Base-by-base conservation (phyloP, 257 asterid species). In the Buddleja alternifolia region DNA sequence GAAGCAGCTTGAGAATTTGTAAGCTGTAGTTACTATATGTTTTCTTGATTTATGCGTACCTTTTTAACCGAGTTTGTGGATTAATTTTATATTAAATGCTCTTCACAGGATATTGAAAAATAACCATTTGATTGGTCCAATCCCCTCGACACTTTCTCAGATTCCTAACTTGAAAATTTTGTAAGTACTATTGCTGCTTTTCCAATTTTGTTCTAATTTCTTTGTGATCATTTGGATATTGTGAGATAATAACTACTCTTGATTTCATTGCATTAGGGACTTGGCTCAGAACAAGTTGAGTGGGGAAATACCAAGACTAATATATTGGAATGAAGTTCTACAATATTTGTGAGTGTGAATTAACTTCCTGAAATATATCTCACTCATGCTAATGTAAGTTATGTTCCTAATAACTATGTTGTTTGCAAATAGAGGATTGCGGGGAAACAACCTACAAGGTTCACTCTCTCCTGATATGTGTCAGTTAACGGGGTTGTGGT, bases 101-200 rank as follows among this genome's bases (percentile, higher is more conserved):
- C 29, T 52, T 11, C 9, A 16, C 75, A 92, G 98, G 87, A 63
- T 89, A 55, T 60, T 92, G 74, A 92, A 92, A 75, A 90, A 82
- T 58, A 90, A 92, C 66, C 90, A 86, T 76, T 74, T 94, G 77
- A 91, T 88, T 16, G 99, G 99, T 59, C 98, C 97, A 6, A 85
- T 94, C 60, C 99, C 99, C 20, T 94, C 99, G 0, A 94, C 99
- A 4, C 81, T 94, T 62, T 94, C 99, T 52, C 99, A 94, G 83
- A 89, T 94, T 74, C 99, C 99, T 0, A 89, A 94, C 80, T 75
- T 94, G 79, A 91, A 94, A 75, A 56, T 85, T 60, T 78, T 94
- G 99, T 94, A 73, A 91, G 99, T 86, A 9, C 29, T 66, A 16
- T 23, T 23, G 10, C 9, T 40, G 8, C 32, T 48, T 12, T 45